phyloP scores from a whole-genome alignment of 192 early-diverging fungal genomes.

The Coemansia sp. region DNA sequence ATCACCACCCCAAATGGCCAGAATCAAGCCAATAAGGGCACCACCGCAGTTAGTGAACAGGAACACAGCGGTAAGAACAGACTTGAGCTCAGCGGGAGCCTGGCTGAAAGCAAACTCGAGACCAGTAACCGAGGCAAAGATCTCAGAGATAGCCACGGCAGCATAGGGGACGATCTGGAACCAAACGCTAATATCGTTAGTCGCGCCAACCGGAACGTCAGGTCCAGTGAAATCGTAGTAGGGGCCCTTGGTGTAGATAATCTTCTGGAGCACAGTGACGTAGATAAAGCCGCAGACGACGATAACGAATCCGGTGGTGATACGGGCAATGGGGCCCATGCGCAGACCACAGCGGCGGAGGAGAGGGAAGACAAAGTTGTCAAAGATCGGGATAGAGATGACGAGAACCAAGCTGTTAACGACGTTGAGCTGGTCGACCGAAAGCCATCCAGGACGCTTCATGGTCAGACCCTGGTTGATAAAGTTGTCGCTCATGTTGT shows the following conservation, averaged over 20 bases:
- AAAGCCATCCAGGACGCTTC: slow-evolving; percentile 53
- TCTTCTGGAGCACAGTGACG: slow-evolving; percentile 62
- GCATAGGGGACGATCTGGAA: slow-evolving; percentile 63
- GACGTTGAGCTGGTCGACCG: slow-evolving; percentile 71
- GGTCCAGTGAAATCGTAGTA: slow-evolving; percentile 56
- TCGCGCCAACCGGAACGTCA: slow-evolving; percentile 8
- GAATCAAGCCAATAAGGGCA: slow-evolving; percentile 43
- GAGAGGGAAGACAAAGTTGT: slow-evolving; percentile 63
- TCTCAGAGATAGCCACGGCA: slow-evolving; percentile 66
- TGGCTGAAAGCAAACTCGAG: slow-evolving; percentile 71
- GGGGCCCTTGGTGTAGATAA: slow-evolving; percentile 62
- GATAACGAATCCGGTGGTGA: slow-evolving; percentile 69
- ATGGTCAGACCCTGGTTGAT: slow-evolving; percentile 64
- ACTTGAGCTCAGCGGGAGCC: slow-evolving; percentile 66
- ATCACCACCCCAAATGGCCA: slow-evolving; percentile 59
- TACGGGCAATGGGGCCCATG: slow-evolving; percentile 65
- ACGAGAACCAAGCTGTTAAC: slow-evolving; percentile 68
- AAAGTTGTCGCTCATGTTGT: slow-evolving; percentile 67
- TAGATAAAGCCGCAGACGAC: slow-evolving; percentile 61
- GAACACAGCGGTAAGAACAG: slow-evolving; percentile 69
- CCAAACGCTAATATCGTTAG: slow-evolving; percentile 62
- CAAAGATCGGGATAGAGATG: slow-evolving; percentile 72
- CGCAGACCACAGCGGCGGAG: slow-evolving; percentile 57
- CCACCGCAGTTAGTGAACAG: slow-evolving; percentile 63
- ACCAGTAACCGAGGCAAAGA: slow-evolving; percentile 70